Base-by-base conservation (phyloP, 768 basidiomycete genomes). In the Trametes cingulata region DNA sequence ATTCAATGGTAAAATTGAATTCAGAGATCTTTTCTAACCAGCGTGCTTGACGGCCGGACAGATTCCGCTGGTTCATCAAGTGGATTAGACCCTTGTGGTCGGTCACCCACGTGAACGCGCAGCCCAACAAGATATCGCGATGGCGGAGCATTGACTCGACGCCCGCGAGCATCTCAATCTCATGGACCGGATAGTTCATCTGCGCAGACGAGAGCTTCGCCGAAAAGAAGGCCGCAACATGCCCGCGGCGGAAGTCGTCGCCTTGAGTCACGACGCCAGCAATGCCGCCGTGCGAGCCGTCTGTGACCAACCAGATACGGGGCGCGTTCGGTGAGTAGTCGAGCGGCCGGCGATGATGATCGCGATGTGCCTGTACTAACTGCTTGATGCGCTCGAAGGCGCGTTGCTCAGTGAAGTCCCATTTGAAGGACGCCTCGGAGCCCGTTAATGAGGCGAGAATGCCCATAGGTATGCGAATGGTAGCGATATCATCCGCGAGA, bases 161-260 rank as follows among this genome's bases (percentile, higher is more conserved):
- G 0, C 73, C 72, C 0, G 72, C 72, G 17, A 74, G 52, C 29
- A 73, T 55, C 39, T 80, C 78, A 2, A 73, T 65, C 58, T 79
- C 77, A 51, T 76, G 76, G 0, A 76, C 75, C n/a, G 75, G 72
- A 50, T 80, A 78, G 39, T 72, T 71, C 50, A 63, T 56, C 27
- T 73, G 69, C 0, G 71, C 65, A 0, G 68, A 13, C 2, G 46
- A 65, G 14, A 73, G 60, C 43, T 74, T 74, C 14, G 62, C 70
- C 0, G 69, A 74, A 56, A 56, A 72, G 56, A 73, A 73, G 0
- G 68, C 66, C 0, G 66, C 63, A 2, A 71, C 61, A 2, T 46
- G 33, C 0, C 65, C 68, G 0, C 35, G 58, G 3, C 63, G 46
- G 0, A 62, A 46, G 14, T 70, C 65, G 1, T 52, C 19, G 0